Evolutionary conservation across 495 filamentous ascomycete species (phyloP).

Genomic region (Aspergillus ellipticus): DNA sequence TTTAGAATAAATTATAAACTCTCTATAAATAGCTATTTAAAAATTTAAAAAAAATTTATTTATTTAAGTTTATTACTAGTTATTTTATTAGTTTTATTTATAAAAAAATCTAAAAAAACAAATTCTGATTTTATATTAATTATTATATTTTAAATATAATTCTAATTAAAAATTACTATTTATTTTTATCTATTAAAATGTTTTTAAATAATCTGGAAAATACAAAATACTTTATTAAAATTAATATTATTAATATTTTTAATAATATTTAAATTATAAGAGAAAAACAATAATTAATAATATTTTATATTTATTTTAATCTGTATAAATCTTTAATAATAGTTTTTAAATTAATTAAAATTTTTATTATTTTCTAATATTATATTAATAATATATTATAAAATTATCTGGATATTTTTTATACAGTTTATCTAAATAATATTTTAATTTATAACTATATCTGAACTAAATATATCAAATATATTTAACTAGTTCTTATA

Average conservation of each 20-base stretch:
- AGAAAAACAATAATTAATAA: background rate
- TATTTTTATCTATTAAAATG: background rate
- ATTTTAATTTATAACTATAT: background rate
- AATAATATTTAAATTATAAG: constrained; percentile 1
- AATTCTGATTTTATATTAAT: background rate
- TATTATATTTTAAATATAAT: constrained; percentile 1
- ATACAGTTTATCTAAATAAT: background rate
- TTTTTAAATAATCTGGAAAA: constrained; percentile 1
- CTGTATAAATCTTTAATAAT: constrained; percentile 1
- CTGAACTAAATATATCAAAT: background rate
- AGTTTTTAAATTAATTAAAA: background rate
- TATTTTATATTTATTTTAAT: background rate
- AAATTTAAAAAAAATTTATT: background rate
- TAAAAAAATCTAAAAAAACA: background rate
- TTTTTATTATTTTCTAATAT: background rate
- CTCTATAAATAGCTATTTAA: background rate
- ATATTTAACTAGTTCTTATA: background rate
- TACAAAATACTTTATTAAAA: constrained; percentile 6
- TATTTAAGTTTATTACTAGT: background rate
- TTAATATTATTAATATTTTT: constrained; percentile 2
- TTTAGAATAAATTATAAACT: background rate
- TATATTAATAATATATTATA: constrained; percentile 5
- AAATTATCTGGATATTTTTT: background rate
- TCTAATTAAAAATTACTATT: background rate
- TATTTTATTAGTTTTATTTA: background rate